phyloP scores from a whole-genome alignment of 805 yeast species.

The Alloascoidea africana region DNA sequence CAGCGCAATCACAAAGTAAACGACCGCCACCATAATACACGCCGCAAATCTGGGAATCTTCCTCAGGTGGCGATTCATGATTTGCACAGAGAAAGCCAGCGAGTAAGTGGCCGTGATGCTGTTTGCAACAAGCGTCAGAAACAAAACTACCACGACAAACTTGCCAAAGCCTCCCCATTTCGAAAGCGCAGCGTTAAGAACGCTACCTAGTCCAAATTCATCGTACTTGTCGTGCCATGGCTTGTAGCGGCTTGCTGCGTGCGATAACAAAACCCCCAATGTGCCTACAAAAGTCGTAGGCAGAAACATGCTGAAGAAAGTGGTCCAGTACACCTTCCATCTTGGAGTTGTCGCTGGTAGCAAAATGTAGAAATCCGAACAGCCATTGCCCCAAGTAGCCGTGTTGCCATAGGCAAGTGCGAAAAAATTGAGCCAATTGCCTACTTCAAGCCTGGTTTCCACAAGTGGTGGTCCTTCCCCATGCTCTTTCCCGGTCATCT shows the following conservation, averaged over 20 bases:
- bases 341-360: conserved; percentile 62
- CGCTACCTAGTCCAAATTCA: conserved; percentile 58
- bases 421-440: conserved; percentile 62
- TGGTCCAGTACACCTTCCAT: conserved; percentile 35
- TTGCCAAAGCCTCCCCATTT: conserved; percentile 72
- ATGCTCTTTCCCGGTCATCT: conserved; percentile 18
- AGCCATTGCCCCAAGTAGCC: conserved; percentile 80
- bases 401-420: conserved; percentile 65
- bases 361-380: conserved; percentile 71
- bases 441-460: conserved; percentile 33
- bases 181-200: conserved; percentile 44
- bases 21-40: conserved; percentile 44
- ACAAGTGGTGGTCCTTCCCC: conserved; percentile 13
- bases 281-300: conserved; percentile 71
- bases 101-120: conserved; percentile 72
- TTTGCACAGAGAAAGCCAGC: conserved; percentile 65
- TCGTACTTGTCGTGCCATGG: conserved; percentile 46
- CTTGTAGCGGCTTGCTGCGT: conserved; percentile 40
- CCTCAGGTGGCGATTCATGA: conserved; percentile 30
- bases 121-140: conserved; percentile 66
- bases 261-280: conserved; percentile 55
- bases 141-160: conserved; percentile 52
- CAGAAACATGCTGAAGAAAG: conserved; percentile 48
- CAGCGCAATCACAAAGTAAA: conserved; percentile 56
- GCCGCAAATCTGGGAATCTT: conserved; percentile 68